Conservation (phyloP, 2,329 filamentous ascomycete species). For the Colletotrichum tanaceti region DNA sequence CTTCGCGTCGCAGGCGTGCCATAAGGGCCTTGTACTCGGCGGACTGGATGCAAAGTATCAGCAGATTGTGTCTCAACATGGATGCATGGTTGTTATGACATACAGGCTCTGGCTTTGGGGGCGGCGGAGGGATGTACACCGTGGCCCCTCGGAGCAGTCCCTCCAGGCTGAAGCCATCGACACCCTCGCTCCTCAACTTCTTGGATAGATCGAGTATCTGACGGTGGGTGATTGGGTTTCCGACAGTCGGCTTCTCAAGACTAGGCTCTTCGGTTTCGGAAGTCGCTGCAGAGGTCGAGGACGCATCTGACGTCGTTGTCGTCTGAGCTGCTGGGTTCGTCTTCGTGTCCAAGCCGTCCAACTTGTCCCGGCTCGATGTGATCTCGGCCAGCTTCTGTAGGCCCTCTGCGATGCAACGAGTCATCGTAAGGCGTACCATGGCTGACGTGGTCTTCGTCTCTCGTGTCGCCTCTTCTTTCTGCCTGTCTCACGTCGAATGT, state of each 20-base stretch:
- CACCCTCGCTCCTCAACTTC: conserved; percentile 54
- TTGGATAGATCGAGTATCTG: conserved; percentile 75
- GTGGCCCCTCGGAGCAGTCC: conserved; percentile 76
- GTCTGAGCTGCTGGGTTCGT: neutral
- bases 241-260: conserved; percentile 63
- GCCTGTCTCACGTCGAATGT: neutral
- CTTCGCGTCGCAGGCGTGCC: conserved; percentile 82
- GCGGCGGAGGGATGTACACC: conserved; percentile 83
- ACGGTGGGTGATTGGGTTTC: conserved; percentile 77
- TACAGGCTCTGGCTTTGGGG: conserved; percentile 82
- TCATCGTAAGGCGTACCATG: conserved; percentile 87
- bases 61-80: neutral
- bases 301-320: neutral
- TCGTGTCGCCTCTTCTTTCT: neutral
- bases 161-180: conserved; percentile 68
- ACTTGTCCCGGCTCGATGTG: conserved; percentile 31
- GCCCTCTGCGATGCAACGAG: conserved; percentile 72
- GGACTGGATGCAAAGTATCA: conserved; percentile 62
- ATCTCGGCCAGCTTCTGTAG: conserved; percentile 55
- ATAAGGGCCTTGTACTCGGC: conserved; percentile 89
- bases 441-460: conserved; percentile 19
- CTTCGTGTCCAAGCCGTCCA: conserved; percentile 11
- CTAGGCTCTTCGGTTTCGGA: conserved; percentile 55
- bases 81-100: conserved; percentile 45
- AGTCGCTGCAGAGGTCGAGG: neutral